Base-by-base conservation (phyloP, 2,329 filamentous ascomycete genomes). In the Penicillium sp. region DNA sequence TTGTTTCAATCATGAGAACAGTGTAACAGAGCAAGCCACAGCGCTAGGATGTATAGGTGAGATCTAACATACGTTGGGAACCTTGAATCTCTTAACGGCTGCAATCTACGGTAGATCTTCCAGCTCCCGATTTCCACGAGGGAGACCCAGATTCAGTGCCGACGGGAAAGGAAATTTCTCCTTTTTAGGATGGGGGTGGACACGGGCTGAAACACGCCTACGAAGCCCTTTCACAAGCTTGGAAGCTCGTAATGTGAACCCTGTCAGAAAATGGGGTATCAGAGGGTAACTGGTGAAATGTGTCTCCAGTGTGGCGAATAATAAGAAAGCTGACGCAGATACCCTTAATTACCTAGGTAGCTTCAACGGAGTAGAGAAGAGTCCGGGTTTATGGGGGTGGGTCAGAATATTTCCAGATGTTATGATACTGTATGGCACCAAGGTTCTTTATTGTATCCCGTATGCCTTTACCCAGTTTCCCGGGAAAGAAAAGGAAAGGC, bases 371-470 rank as follows among this genome's bases (percentile, higher is more conserved):
- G 22, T 7, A 9, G 13, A 24, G 22, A 13, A 15, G 19, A 32
- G 48, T 33, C 34, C n/a, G 33, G 28, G 43, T 49, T 49, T 46
- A 60, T 55, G 52, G 53, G 57, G 58, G 57, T 57, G 55, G 58
- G 52, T 33, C 54, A 39, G 51, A 58, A 57, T 57, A 43, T 48
- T 54, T 50, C 51, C 41, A 48, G 52, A 45, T 15, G 38, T 39
- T 39, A 19, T 35, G 41, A 19, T 40, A 38, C 49, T 45, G 42
- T 39, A 45, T 39, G 37, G 22, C 22, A 39, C 37, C 37, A 39
- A 39, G 26, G 39, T 42, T 21, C 40, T 32, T 39, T 29, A 51
- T 42, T 31, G 19, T 26, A 24, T 24, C 22, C 22, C 22, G 24
- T 26, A 26, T 44, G 31, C 34, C 32, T 48, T 21, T 43, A 39